These are phyloP conservation scores for Phylloporus sp. DNA, from an alignment of 768 basidiomycete genomes.

Conservation along the genomic window DNA sequence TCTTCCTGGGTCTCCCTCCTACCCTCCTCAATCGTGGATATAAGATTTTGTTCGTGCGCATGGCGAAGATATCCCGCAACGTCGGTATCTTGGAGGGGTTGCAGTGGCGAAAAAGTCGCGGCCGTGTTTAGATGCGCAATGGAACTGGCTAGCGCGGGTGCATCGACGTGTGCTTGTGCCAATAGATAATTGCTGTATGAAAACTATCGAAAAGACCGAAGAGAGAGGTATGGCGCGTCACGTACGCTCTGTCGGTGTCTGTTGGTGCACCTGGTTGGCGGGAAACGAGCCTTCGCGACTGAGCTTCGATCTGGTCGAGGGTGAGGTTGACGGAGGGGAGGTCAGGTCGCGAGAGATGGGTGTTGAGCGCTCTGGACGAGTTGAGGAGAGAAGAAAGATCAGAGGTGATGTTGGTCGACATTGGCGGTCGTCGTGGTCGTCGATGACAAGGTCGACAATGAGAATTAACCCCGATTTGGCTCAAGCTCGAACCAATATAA, in stretches of 20 bases:
- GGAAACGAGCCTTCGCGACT: conserved; percentile 80
- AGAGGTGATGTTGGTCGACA: conserved; percentile 25
- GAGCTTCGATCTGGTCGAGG: conserved; percentile 92
- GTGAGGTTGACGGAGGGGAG: conserved; percentile 86
- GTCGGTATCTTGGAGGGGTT: conserved; percentile 91
- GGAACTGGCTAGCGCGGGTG: conserved; percentile 76
- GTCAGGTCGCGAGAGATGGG: conserved; percentile 74
- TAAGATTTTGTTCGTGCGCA: conserved; percentile 91
- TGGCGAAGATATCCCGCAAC: conserved; percentile 93
- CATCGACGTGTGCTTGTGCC: conserved; percentile 91
- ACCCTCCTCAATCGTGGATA: conserved; percentile 90
- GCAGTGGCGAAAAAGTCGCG: conserved; percentile 83
- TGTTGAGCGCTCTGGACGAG: conserved; percentile 68
- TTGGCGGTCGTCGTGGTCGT: background rate
- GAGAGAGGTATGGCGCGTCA: conserved; percentile 10
- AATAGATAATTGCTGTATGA: conserved; percentile 76
- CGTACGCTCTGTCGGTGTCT: conserved; percentile 74
- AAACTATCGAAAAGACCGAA: background rate
- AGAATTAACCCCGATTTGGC: background rate
- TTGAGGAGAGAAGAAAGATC: conserved; percentile 71
- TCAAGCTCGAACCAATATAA: too few species aligned
- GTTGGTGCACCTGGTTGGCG: conserved; percentile 59
- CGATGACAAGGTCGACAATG: background rate
- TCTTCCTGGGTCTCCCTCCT: conserved; percentile 79
- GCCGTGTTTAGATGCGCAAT: conserved; percentile 82